phyloP scores from a whole-genome alignment of 257 asterid genomes.

The Parsonsia alboflavescens region DNA sequence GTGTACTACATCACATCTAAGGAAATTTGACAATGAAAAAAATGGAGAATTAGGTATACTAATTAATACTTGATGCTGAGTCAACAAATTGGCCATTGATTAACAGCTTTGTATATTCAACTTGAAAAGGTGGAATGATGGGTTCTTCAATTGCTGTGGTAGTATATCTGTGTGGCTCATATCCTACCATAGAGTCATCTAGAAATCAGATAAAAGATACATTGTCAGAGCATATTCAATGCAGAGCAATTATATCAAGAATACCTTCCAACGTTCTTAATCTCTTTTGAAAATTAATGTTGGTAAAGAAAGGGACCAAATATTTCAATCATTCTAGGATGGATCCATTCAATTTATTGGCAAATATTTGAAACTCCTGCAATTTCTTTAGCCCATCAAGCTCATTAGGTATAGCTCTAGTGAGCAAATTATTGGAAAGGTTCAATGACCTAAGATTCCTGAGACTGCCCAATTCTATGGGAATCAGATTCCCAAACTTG shows the following conservation, averaged over 20 bases:
- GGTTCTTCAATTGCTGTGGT: slow-evolving; percentile 52
- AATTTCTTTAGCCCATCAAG: slow-evolving; percentile 48
- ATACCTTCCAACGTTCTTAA: too few species aligned
- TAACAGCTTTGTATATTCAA: slow-evolving; percentile 58
- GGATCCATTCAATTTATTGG: too few species aligned
- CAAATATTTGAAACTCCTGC: slow-evolving; percentile 63
- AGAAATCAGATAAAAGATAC: slow-evolving; percentile 11
- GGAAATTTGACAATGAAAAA: neutral
- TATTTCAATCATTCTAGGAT: neutral
- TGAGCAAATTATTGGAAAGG: slow-evolving; percentile 57
- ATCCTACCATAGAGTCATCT: slow-evolving; percentile 36
- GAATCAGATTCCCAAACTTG: slow-evolving; percentile 54
- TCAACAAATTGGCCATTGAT: slow-evolving; percentile 75
- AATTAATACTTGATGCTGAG: slow-evolving; percentile 62
- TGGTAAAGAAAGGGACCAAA: neutral
- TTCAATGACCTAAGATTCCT: slow-evolving; percentile 53
- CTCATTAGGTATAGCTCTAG: too few species aligned
- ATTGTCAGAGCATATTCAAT: neutral
- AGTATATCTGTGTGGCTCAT: slow-evolving; percentile 39
- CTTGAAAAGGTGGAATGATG: slow-evolving; percentile 43
- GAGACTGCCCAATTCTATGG: slow-evolving; percentile 55
- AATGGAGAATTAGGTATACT: neutral
- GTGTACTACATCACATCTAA: neutral
- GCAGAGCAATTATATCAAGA: neutral
- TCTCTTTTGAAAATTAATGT: neutral